Base-by-base conservation (phyloP, 345 rosid species). In the Eucalyptus marginata region DNA sequence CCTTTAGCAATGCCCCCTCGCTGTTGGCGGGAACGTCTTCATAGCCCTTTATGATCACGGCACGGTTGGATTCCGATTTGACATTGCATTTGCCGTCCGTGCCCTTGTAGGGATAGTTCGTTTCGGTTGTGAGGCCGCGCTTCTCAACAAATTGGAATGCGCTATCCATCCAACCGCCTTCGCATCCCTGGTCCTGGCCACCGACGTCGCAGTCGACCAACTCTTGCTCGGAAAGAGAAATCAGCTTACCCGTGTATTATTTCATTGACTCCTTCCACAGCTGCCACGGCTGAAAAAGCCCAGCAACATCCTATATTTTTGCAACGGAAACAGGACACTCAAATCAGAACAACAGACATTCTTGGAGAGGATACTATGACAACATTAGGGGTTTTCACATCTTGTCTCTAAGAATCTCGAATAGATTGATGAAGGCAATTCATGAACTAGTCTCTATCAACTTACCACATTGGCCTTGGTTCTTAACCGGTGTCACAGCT, bases 401-500 rank as follows among this genome's bases (percentile, higher is more conserved):
- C 24, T 8, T 16, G 13, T 10, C 43, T 31, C 43, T 15, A 16
- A 31, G 12, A 8, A 15, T 16, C 24, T 31, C 43, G 3, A 16
- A 16, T 16, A 31, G 43, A 16, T 31, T 68, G 36, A 17, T 8
- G 12, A 68, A 68, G 80, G 80, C 24, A 68, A 16, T 15, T 33
- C 13, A 17, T 5, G 13, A 68, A 33, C 3, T 31, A 33, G 20
- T 31, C 10, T 17, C 13, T 11, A 16, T 8, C 24, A 25, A 44
- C 90, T 91, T 91, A 95, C 95, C 94, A 51, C 96, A 94, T 86
- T 91, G 92, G 86, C 94, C 94, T 90, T 95, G 96, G 90, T 95
- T 92, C 89, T 95, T 95, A 18, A 94, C 87, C 7, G 90, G 90
- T 17, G 95, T 93, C 31, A 95, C 95, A 56, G 94, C 95, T 33